Percentiles rank a stretch among this genome's conserved stretches.
These are phyloP conservation scores for Dryas octopetala DNA, from an alignment of 306 rosid genomes.

Conservation along the genomic window DNA sequence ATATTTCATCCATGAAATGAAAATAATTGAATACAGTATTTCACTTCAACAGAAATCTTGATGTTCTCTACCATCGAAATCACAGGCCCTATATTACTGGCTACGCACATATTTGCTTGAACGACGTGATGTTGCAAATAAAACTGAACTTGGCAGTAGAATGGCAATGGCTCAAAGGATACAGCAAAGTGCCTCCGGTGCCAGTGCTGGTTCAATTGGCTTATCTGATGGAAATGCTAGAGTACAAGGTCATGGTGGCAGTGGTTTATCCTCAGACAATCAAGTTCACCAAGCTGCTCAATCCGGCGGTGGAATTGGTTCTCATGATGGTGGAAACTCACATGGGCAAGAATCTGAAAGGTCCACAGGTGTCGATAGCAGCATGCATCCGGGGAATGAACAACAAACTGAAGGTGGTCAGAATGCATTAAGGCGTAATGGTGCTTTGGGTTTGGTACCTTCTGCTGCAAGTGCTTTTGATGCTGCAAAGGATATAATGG, in stretches of 20 bases:
- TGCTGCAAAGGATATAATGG: conserved; percentile 99
- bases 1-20: conserved; percentile 10
- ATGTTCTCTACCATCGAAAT: conserved; percentile 27
- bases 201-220: conserved; percentile 66
- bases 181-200: conserved; percentile 69
- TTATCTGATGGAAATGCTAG: conserved; percentile 75
- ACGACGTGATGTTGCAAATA: conserved; percentile 96
- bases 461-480: conserved; percentile 99
- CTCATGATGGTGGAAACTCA: conserved; percentile 88
- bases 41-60: conserved; percentile 22
- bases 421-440: conserved; percentile 77
- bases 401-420: conserved; percentile 93
- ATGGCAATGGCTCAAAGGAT: conserved; percentile 91
- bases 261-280: conserved; percentile 57
- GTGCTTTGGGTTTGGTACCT: conserved; percentile 84
- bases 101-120: conserved; percentile 96
- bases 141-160: conserved; percentile 77
- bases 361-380: conserved; percentile 77
- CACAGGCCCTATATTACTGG: conserved; percentile 97
- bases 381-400: conserved; percentile 75
- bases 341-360: conserved; percentile 95
- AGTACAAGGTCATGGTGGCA: conserved; percentile 72
- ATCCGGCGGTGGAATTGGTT: conserved; percentile 71
- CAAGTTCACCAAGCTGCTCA: conserved; percentile 80
- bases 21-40: conserved; percentile 2